Base-by-base conservation (phyloP, 768 basidiomycete species). In the Podaxis mareebaensis region DNA sequence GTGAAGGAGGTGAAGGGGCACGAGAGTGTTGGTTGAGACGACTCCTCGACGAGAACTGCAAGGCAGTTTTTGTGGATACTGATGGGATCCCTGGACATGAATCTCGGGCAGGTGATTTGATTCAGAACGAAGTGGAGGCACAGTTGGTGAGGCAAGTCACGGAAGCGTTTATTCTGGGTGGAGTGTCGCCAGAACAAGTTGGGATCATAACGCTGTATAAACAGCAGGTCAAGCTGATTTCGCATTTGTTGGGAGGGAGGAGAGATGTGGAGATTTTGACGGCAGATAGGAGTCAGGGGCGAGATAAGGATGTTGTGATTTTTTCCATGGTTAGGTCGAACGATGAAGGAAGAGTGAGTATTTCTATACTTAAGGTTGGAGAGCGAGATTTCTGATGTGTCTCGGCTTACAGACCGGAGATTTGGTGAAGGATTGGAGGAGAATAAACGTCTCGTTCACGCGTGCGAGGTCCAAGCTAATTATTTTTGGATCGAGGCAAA, bases 361-460 rank as follows among this genome's bases (percentile, higher is more conserved):
- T 30, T 33, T 48, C 42, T n/a, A 26, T 59, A 30, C 22, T 55
- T 24, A 12, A 8, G 40, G 17, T 58, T 30, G 48, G 6, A 26
- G 7, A 33, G 33, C 33, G 7, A 2, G n/a, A 20, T 46, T 46
- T 17, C n/a, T 46, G n/a, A 46, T 36, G n/a, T 40, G 24, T 15
- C 26, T 64, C 42, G 36, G 30, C 51, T 20, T 65, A 39, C 7
- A 96, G 95, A 83, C 94, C 28, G 97, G 97, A 8, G 95, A 98
- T 58, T 82, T 99, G 2, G 79, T 99, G 26, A 93, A 91, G 68
- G 97, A 99, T 72, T 98, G 96, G 96, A 83, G 97, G 40, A 77
- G 97, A 38, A 89, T 98, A 82, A 99, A 99, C 70, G 97, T 99
- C 17, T 91, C 95, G 6, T 94, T 99, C 73, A 98, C 96, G 0